phyloP scores from a whole-genome alignment of 2,329 filamentous ascomycete genomes.

The Cadophora sp. region DNA sequence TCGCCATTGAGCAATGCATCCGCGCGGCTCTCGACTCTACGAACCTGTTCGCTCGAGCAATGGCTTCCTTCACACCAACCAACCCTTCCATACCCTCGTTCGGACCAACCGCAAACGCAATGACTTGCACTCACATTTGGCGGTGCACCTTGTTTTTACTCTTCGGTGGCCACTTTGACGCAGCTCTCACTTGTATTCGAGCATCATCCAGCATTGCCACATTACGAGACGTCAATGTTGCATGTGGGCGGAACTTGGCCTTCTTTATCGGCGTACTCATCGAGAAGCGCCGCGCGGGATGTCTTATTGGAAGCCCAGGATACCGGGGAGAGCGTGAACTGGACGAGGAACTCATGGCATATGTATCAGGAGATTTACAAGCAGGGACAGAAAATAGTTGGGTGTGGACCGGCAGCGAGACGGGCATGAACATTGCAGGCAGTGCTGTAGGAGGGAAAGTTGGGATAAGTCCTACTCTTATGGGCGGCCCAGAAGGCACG shows the following conservation, averaged over 20 bases:
- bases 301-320: conserved; percentile 38
- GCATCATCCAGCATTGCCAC: conserved; percentile 74
- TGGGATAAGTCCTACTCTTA: conserved; percentile 35
- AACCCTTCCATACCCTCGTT: conserved; percentile 45
- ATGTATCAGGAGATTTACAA: conserved; percentile 87
- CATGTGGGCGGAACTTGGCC: conserved; percentile 80
- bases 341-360: conserved; percentile 89
- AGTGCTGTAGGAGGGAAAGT: conserved; percentile 20
- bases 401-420: conserved; percentile 77
- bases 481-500: conserved; percentile 48
- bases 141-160: conserved; percentile 83
- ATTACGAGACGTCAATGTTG: conserved; percentile 73
- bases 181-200: conserved; percentile 76
- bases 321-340: conserved; percentile 34
- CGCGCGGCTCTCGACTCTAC: conserved; percentile 80
- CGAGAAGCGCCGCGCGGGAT: conserved; percentile 56
- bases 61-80: conserved; percentile 51
- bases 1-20: conserved; percentile 80
- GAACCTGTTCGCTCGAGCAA: conserved; percentile 72
- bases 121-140: conserved; percentile 86
- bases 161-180: conserved; percentile 74
- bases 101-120: conserved; percentile 61
- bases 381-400: conserved; percentile 78
- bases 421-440: conserved; percentile 45
- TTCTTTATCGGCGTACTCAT: conserved; percentile 79